phyloP scores from a whole-genome alignment of 257 asterid species.

The Gentiana straminea region DNA sequence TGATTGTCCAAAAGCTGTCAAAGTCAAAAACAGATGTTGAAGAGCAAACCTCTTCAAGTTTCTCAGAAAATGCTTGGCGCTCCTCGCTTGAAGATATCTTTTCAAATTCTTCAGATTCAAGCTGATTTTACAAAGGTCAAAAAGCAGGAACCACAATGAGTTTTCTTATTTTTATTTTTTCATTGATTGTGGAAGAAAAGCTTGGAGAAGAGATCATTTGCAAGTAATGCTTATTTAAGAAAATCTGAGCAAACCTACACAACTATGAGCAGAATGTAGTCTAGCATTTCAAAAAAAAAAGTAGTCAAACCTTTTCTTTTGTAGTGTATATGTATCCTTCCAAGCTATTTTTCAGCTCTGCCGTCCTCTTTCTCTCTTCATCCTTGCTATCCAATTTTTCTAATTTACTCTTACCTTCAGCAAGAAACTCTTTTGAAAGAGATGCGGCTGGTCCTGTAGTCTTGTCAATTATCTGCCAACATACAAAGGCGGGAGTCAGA shows the following conservation, averaged over 20 bases:
- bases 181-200: no score
- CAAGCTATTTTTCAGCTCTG: conserved; percentile 89
- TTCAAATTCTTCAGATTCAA: conserved; percentile 73
- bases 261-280: no score
- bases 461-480: conserved; percentile 63
- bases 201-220: no score
- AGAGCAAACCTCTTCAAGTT: conserved; percentile 76
- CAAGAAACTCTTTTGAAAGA: conserved; percentile 54
- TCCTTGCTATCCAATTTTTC: conserved; percentile 86
- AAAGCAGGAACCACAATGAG: conserved; percentile 9
- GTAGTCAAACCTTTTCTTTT: conserved; percentile 65
- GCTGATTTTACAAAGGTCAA: conserved; percentile 27
- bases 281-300: no score
- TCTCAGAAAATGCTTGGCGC: conserved; percentile 68
- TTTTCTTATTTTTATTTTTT: no score
- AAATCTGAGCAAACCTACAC: no score
- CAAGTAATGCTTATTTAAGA: no score
- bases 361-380: conserved; percentile 89
- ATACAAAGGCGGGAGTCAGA: conserved; percentile 7
- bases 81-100: conserved; percentile 66
- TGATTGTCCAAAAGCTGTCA: not conserved
- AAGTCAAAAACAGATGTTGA: conserved; percentile 6
- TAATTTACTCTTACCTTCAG: conserved; percentile 56
- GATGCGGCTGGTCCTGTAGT: conserved; percentile 80
- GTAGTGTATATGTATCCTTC: conserved; percentile 95